A percentile compares a stretch with the other conserved stretches of the same genome.
These are phyloP conservation scores for Tarenaya hassleriana DNA, from an alignment of 345 rosid species.

Conservation along the genomic window DNA sequence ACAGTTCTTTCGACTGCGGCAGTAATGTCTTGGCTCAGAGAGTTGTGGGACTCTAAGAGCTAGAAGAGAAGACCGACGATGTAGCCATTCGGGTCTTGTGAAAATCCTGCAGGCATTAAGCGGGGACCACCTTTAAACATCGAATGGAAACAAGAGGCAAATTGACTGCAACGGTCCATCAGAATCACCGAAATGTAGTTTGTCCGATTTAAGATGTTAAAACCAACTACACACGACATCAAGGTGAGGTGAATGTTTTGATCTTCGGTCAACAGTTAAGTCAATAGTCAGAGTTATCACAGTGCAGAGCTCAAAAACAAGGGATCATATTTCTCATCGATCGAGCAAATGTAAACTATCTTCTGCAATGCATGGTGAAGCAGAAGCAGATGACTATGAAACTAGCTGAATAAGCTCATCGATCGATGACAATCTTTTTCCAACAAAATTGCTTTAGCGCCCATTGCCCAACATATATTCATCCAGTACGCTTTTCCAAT, in stretches of 20 bases:
- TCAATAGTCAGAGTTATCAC: background rate
- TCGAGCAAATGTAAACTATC: background rate
- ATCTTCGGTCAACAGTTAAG: background rate
- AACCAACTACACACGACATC: no score
- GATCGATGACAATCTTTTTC: background rate
- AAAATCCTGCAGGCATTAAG: constrained; percentile 46
- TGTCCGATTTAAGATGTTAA: no score
- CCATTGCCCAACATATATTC: background rate
- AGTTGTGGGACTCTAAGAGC: constrained; percentile 71
- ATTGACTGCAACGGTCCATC: constrained; percentile 1
- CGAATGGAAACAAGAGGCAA: background rate
- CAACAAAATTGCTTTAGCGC: background rate
- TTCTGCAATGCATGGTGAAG: background rate
- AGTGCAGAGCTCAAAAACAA: no score
- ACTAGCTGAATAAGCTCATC: background rate
- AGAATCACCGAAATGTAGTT: background rate
- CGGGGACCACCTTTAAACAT: background rate
- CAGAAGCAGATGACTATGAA: background rate
- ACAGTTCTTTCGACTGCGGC: constrained; percentile 60
- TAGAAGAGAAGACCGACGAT: constrained; percentile 49
- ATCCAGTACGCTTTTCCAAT: no score
- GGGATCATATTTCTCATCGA: background rate
- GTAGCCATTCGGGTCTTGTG: constrained; percentile 72
- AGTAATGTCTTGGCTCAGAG: constrained; percentile 51
- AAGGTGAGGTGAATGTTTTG: no score